Evolutionary conservation across 345 rosid genomes (phyloP).

Genomic region (Hypericum perforatum): DNA sequence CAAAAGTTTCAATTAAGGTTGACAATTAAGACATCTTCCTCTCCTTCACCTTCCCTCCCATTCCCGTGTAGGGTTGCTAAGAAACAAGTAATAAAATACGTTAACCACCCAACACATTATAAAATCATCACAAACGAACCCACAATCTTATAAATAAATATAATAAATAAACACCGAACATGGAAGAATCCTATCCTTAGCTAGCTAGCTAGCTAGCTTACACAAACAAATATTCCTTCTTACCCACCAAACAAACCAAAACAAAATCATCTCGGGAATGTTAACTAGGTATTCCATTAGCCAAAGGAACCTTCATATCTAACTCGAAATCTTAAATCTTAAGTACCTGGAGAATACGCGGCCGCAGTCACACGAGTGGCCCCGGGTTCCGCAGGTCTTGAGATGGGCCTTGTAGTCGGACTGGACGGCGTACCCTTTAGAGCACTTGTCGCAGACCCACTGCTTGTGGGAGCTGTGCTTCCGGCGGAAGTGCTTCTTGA

Average conservation of each 20-base stretch:
- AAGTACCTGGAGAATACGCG: constrained; percentile 78
- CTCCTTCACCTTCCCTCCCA: background rate
- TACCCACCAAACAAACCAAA: background rate
- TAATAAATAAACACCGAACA: constrained; percentile 13
- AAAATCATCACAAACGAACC: constrained; percentile 18
- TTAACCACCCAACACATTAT: constrained; percentile 13
- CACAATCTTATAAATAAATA: constrained; percentile 19
- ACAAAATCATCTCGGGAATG: constrained; percentile 15
- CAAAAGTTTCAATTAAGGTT: constrained; percentile 9
- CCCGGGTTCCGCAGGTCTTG: constrained; percentile 80
- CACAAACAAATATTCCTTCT: no score
- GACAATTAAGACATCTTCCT: constrained; percentile 1
- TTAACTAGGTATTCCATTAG: background rate
- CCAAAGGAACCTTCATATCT: background rate
- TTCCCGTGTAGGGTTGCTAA: constrained; percentile 27
- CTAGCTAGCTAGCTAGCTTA: no score
- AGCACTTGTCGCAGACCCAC: constrained; percentile 76
- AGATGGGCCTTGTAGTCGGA: constrained; percentile 87
- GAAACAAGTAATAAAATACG: constrained; percentile 15
- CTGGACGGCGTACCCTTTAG: constrained; percentile 78
- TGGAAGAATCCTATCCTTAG: no score
- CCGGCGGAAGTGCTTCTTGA: constrained; percentile 67
- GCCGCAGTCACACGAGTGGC: constrained; percentile 88
- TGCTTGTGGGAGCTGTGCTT: constrained; percentile 73
- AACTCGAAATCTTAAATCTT: background rate